Evolutionary conservation across 805 yeast species (phyloP).

Genomic region (Barnettozyma salicaria): DNA sequence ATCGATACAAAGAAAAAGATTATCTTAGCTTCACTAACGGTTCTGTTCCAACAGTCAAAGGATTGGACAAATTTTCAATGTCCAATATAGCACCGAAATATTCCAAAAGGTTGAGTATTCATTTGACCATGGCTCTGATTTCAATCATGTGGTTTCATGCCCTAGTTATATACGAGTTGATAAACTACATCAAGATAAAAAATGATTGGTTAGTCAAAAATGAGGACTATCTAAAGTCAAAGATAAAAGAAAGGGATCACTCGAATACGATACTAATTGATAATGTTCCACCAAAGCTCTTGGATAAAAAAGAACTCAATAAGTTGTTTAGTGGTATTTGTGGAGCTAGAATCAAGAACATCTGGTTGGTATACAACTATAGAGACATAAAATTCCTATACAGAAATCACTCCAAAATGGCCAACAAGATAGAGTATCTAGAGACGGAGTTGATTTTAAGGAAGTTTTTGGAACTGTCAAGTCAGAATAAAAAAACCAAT

Average conservation of each 20-base stretch:
- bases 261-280: conserved; percentile 37
- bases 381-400: conserved; percentile 31
- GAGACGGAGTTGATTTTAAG: conserved; percentile 31
- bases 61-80: conserved; percentile 65
- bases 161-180: conserved; percentile 51
- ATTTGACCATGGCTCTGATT: conserved; percentile 52
- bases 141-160: conserved; percentile 53
- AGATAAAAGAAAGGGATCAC: conserved; percentile 15
- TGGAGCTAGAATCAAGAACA: conserved; percentile 45
- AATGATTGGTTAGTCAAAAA: conserved; percentile 33
- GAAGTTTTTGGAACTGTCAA: conserved; percentile 7
- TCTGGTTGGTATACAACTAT: conserved; percentile 55
- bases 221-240: conserved; percentile 20
- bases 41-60: conserved; percentile 28
- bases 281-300: conserved; percentile 36
- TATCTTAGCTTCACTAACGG: conserved; percentile 21
- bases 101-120: conserved; percentile 48
- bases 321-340: conserved; percentile 24
- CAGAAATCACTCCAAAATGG: conserved; percentile 24
- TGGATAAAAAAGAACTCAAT: conserved; percentile 19
- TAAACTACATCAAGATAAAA: conserved; percentile 42
- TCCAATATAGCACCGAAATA: conserved; percentile 57
- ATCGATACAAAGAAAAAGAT: conserved; percentile 17
- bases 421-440: conserved; percentile 34
- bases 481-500: neutral